A percentile compares a stretch with the other conserved stretches of the same genome.
Evolutionary conservation across 2,329 filamentous ascomycete genomes (phyloP).

Genomic region (Colletotrichum endophyticum): DNA sequence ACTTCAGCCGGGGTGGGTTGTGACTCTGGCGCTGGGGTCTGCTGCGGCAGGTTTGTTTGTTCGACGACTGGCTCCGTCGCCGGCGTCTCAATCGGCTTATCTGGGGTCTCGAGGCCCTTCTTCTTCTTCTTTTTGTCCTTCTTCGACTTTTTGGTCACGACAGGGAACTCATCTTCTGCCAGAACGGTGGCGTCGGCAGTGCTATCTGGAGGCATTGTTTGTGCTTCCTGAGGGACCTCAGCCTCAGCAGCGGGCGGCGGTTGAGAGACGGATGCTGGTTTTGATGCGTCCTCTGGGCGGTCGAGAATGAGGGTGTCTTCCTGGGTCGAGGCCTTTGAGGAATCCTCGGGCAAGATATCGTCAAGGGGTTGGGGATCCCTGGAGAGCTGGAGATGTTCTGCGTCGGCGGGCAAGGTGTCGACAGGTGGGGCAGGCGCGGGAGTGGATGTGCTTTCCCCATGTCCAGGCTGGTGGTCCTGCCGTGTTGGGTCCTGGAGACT

Average conservation of each 20-base stretch:
- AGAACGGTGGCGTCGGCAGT: constrained; percentile 19
- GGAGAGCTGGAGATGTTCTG: not conserved
- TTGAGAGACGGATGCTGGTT: not conserved
- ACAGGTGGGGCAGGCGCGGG: not conserved
- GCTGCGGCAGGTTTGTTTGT: not conserved
- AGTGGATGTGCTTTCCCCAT: not conserved
- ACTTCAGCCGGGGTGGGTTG: not conserved
- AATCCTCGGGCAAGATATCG: not conserved
- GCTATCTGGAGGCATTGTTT: not conserved
- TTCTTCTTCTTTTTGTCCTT: constrained; percentile 23
- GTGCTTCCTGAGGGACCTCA: not conserved
- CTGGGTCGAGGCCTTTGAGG: not conserved
- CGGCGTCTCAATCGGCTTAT: not conserved
- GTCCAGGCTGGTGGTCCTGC: not conserved
- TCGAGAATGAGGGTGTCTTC: not conserved
- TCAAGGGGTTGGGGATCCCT: not conserved
- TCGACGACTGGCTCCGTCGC: not conserved
- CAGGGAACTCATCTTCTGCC: constrained; percentile 24
- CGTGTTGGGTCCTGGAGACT: not conserved
- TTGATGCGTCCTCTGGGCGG: not conserved
- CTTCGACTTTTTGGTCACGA: constrained; percentile 28
- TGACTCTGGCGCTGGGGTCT: not conserved
- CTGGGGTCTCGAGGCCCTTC: constrained; percentile 23
- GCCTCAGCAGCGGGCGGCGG: not conserved
- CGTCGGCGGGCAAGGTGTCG: not conserved